Evolutionary conservation across 176 grass and related monocot genomes (phyloP).

Genomic region (Aegilops longissima): DNA sequence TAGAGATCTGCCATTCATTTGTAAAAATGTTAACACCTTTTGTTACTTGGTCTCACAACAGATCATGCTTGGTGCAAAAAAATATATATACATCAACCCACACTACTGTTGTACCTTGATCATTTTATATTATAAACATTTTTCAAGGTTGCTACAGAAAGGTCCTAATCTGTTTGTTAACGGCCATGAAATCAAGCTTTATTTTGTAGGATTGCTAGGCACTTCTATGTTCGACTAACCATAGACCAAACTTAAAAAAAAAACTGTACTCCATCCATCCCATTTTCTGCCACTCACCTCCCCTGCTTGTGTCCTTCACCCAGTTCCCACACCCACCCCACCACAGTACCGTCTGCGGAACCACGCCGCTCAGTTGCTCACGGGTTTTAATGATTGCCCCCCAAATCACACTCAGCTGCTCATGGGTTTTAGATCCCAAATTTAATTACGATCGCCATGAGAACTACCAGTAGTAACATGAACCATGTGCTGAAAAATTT

Average conservation of each 20-base stretch:
- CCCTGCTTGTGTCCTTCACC: neutral
- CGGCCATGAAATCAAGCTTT: neutral
- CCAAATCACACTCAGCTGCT: neutral
- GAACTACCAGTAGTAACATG: constrained; percentile 23
- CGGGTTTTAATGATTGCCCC: neutral
- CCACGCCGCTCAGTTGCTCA: neutral
- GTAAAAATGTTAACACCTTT: constrained; percentile 10
- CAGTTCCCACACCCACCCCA: neutral
- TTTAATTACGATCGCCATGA: neutral
- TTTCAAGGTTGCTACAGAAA: constrained; percentile 4
- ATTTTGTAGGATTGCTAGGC: constrained; percentile 6
- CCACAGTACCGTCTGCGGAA: neutral
- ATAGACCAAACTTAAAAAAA: neutral
- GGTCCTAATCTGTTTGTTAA: constrained; percentile 8
- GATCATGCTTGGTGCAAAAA: constrained; percentile 9
- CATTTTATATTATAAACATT: neutral
- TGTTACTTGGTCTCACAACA: neutral
- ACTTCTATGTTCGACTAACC: neutral
- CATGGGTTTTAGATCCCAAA: neutral
- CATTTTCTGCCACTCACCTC: neutral
- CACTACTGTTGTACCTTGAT: neutral
- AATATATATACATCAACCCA: neutral
- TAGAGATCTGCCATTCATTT: constrained; percentile 72
- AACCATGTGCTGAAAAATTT: constrained; percentile 4
- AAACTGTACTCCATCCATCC: neutral